These are phyloP conservation scores for Cytospora piceae DNA, from an alignment of 2,329 filamentous ascomycete genomes.

Conservation along the genomic window DNA sequence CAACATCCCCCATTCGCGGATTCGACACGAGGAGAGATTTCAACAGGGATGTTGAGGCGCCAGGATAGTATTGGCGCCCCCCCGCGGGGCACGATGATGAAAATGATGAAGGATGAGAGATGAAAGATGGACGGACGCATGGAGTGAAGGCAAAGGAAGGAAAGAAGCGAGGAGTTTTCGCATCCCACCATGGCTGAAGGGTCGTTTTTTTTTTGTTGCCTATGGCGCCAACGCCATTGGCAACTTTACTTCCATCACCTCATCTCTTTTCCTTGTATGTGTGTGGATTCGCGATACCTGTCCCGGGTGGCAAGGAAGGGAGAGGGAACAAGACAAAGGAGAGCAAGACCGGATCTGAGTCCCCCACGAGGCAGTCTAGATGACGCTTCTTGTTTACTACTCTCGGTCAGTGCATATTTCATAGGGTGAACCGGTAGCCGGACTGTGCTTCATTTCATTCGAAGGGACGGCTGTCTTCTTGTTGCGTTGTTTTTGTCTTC, in stretches of 20 bases:
- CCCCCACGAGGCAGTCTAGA: neutral
- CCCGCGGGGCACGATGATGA: neutral
- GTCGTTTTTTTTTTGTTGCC: conserved; percentile 2
- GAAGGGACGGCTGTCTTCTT: conserved; percentile 7
- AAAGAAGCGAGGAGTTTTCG: conserved; percentile 1
- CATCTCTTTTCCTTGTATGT: conserved; percentile 7
- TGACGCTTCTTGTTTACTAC: neutral
- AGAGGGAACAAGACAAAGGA: neutral
- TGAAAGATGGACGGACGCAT: conserved; percentile 2
- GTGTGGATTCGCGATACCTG: conserved; percentile 27
- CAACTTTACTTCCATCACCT: conserved; percentile 7
- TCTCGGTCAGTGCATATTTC: neutral
- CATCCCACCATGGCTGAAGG: conserved; percentile 2
- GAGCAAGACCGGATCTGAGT: neutral
- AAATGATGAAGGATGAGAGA: conserved; percentile 17
- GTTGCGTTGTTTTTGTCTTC: neutral
- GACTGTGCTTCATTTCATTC: conserved; percentile 8
- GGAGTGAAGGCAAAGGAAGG: neutral
- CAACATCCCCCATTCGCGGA: conserved; percentile 20
- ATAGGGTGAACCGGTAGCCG: conserved; percentile 16
- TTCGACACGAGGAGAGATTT: conserved; percentile 4
- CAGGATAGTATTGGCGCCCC: neutral
- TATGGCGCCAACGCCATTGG: neutral
- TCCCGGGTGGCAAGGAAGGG: conserved; percentile 15
- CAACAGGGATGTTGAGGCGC: neutral